Base-by-base conservation (phyloP, 805 yeast species). In the Hanseniaspora mollemarum region DNA sequence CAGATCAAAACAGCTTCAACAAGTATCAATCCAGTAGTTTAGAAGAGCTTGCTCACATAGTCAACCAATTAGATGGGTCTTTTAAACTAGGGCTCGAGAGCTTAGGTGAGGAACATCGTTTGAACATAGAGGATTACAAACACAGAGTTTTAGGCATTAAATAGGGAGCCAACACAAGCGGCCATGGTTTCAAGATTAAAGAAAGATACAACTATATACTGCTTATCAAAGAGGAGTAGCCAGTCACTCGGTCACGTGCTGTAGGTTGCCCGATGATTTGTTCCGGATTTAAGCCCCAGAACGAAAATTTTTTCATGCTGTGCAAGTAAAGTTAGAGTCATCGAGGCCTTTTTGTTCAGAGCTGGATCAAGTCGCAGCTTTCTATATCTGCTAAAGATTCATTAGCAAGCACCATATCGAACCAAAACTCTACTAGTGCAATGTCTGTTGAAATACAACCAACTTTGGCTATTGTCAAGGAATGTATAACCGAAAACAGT, bases 361-460 rank as follows among this genome's bases (percentile, higher is more conserved):
- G n/a, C n/a, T n/a, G n/a, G n/a, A n/a, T n/a, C n/a, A n/a, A n/a
- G n/a, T n/a, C n/a, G n/a, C n/a, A n/a, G n/a, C n/a, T n/a, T n/a
- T n/a, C n/a, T n/a, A n/a, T n/a, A n/a, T n/a, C n/a, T n/a, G n/a
- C n/a, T n/a, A n/a, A n/a, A n/a, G n/a, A n/a, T n/a, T n/a, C n/a
- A n/a, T n/a, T n/a, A n/a, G n/a, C n/a, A n/a, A n/a, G n/a, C n/a
- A n/a, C n/a, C n/a, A n/a, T n/a, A n/a, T n/a, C n/a, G n/a, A n/a
- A 7, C n/a, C 5, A 13, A 12, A 32, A 32, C 16, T 32, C 4
- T 10, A 13, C 15, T n/a, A 12, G 2, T 13, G 26, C 18, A 18
- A 43, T 44, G 50, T 7, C 22, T 10, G 12, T 60, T 12, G 60
- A 59, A 53, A 65, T 76, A 46, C 83, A 78, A 58, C 85, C 85